phyloP scores from a whole-genome alignment of 495 filamentous ascomycete species.

The Aspergillus wentii region DNA sequence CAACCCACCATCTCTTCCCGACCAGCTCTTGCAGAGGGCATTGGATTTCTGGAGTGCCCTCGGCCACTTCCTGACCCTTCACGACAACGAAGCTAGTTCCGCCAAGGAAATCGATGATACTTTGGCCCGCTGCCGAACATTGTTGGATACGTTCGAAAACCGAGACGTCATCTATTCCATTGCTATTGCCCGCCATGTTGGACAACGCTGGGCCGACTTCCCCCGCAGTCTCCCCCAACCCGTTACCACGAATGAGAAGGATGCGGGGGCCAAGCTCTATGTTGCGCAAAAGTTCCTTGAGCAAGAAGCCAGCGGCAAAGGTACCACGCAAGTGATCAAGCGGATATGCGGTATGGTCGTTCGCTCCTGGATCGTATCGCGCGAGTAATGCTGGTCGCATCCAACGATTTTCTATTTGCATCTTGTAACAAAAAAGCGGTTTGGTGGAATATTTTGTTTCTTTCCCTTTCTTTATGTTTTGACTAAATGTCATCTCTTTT shows the following conservation, averaged over 20 bases:
- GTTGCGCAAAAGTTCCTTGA: conserved; percentile 81
- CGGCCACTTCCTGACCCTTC: conserved; percentile 64
- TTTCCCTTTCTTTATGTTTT: conserved; percentile 1
- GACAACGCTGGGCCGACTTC: conserved; percentile 60
- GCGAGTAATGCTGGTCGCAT: conserved; percentile 22
- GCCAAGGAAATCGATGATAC: conserved; percentile 59
- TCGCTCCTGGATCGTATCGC: conserved; percentile 47
- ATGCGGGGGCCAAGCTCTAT: conserved; percentile 65
- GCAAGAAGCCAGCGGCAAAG: conserved; percentile 62
- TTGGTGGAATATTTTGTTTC: conserved; percentile 5
- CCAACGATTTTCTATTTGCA: conserved; percentile 6
- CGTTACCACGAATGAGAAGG: conserved; percentile 61
- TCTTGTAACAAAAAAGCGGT: conserved; percentile 19
- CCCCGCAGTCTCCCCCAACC: conserved; percentile 54
- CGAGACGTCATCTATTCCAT: conserved; percentile 91
- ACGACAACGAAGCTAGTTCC: conserved; percentile 55
- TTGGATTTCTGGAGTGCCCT: conserved; percentile 78
- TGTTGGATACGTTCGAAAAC: conserved; percentile 77
- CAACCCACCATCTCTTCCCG: conserved; percentile 36
- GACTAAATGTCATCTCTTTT: background rate
- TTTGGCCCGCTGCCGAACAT: conserved; percentile 54
- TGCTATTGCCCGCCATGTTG: conserved; percentile 69
- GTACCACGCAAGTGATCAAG: conserved; percentile 77
- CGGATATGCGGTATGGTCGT: conserved; percentile 69
- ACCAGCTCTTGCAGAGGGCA: conserved; percentile 54